Percentiles rank a stretch among this genome's conserved stretches.
These are phyloP conservation scores for Arctostaphylos glauca DNA, from an alignment of 148 eudicot genomes.

Conservation along the genomic window DNA sequence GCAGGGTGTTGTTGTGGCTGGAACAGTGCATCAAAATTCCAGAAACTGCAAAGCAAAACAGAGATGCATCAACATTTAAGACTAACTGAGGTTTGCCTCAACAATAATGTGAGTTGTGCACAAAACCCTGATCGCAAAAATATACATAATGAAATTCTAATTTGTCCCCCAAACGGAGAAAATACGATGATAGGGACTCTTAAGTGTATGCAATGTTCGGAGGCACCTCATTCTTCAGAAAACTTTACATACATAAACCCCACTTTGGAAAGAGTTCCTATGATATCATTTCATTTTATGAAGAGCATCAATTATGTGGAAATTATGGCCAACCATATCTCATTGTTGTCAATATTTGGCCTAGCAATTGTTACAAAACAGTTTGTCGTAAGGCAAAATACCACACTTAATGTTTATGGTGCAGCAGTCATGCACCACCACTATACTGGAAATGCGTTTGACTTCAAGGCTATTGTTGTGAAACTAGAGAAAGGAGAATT, in stretches of 20 bases:
- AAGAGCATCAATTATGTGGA: background rate
- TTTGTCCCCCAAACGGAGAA: background rate
- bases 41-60: conserved; percentile 50
- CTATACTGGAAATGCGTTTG: background rate
- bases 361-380: no score
- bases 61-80: no score
- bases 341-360: background rate
- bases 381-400: background rate
- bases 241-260: no score
- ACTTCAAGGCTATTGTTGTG: no score
- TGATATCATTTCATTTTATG: background rate
- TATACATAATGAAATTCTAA: no score
- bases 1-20: conserved; percentile 98
- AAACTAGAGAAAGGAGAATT: no score
- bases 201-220: background rate
- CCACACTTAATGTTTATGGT: background rate
- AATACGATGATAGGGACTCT: background rate
- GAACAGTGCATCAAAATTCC: conserved; percentile 93
- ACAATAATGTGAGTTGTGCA: no score
- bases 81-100: no score
- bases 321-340: background rate
- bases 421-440: background rate
- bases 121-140: background rate
- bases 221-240: background rate
- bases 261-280: background rate